Evolutionary conservation across 179 eudicot species (phyloP), one percentile per base, ranked within the genome.

Genomic region (Beta corolliflora): DNA sequence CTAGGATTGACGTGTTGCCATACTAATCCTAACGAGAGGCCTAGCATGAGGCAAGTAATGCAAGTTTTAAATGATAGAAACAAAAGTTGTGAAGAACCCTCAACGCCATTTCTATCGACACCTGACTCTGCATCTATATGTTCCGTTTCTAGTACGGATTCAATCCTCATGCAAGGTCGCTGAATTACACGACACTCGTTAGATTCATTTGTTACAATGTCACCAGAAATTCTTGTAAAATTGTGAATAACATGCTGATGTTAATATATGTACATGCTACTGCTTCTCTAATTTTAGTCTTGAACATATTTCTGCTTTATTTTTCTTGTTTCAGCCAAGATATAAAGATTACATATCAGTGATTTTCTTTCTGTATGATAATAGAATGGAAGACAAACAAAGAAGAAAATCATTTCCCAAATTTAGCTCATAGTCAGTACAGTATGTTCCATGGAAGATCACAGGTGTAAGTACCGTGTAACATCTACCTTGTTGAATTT

Each of bases 41-140:
- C 82, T 58, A 80, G 71, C 71, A 80, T 80, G 77, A 80, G 77
- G 58, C 77, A 80, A 46, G 77, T 80, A 10, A 46, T 61, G 60
- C 82, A 80, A 58, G 5, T 46, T 19, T 52, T 80, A 18, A 53
- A 71, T 71, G 60, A 56, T 46, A 48, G 64, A 50, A 66, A 67
- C 10, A 25, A 15, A 67, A 53, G 9, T 54, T 75, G 8, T 8
- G 65, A 55, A n/a, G 44, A 50, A 18, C 67, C 9, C 45, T 12
- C 19, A 60, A 60, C n/a, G 61, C 19, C 55, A 12, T 41, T 44
- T 45, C 55, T 36, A 61, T 9, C 41, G 36, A 56, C 77, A 59
- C 19, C 31, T n/a, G 31, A 45, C 54, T 59, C 41, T 60, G 69
- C 69, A 41, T 76, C 69, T 60, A n/a, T 76, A 3, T 15, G 79